A percentile compares a stretch with the other conserved stretches of the same genome.
Conservation (phyloP, 73 alveolate genomes). For the Paramecium primaurelia region DNA sequence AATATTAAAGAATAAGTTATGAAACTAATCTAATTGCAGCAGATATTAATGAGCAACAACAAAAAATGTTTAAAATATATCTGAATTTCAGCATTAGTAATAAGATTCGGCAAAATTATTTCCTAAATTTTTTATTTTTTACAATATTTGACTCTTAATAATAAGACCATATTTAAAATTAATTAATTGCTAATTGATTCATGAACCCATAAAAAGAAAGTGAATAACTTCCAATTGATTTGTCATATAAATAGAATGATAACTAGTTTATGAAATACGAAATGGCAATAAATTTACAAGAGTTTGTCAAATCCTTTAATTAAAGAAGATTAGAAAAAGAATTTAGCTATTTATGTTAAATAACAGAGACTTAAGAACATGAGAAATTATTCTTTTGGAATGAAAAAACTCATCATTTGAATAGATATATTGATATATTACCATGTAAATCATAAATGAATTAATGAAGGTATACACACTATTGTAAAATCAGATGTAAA, state of each 20-base stretch:
- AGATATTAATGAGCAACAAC: no score
- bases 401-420: slow-evolving; percentile 37
- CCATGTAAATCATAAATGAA: slow-evolving; percentile 54
- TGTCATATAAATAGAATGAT: background rate
- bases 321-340: slow-evolving; percentile 64
- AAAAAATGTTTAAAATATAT: no score
- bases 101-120: no score
- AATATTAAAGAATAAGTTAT: no score
- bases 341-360: slow-evolving; percentile 61
- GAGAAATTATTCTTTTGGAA: slow-evolving; percentile 42
- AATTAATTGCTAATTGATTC: background rate
- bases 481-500: slow-evolving; percentile 17
- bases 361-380: slow-evolving; percentile 71
- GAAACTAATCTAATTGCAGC: no score
- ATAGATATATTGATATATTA: slow-evolving; percentile 63
- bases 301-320: background rate
- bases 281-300: background rate
- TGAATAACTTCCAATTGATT: background rate
- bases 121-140: no score
- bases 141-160: no score
- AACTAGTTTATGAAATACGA: background rate
- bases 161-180: background rate
- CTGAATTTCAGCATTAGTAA: no score
- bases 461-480: slow-evolving; percentile 42
- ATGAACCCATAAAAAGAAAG: background rate